These are phyloP conservation scores for Colletotrichum sublineola DNA, from an alignment of 2,329 filamentous ascomycete genomes.

Conservation along the genomic window DNA sequence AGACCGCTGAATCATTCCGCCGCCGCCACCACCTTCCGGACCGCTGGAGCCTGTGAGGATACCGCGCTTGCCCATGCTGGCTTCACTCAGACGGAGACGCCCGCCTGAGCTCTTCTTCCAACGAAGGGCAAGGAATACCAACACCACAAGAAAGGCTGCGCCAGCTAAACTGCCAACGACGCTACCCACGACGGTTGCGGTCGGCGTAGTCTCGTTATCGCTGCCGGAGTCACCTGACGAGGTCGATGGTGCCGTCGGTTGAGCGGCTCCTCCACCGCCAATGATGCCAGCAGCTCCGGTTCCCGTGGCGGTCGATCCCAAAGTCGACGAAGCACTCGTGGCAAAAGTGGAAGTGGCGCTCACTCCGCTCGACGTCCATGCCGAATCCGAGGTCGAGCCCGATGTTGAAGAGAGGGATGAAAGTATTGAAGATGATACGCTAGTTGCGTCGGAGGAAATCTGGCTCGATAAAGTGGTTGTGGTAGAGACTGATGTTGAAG, in stretches of 20 bases:
- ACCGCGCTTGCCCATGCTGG: conserved; percentile 50
- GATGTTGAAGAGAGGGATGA: conserved; percentile 31
- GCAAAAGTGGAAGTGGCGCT: conserved; percentile 23
- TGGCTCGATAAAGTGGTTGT: conserved; percentile 34
- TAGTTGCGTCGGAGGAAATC: conserved; percentile 32
- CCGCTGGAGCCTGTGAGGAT: conserved; percentile 47
- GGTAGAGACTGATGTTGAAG: conserved; percentile 41
- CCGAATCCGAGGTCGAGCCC: conserved; percentile 1
- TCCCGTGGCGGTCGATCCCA: conserved; percentile 17
- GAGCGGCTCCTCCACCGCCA: conserved; percentile 22
- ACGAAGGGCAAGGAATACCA: conserved; percentile 66
- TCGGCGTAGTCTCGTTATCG: conserved; percentile 37
- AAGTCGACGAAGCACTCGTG: conserved; percentile 29
- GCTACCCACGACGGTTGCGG: conserved; percentile 62
- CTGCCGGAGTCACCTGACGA: conserved; percentile 38
- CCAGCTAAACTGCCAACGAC: conserved; percentile 72
- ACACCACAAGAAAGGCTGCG: conserved; percentile 66
- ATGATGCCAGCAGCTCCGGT: conserved; percentile 14
- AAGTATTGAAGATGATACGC: conserved; percentile 32
- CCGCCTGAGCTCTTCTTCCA: conserved; percentile 67
- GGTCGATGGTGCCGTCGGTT: conserved; percentile 41
- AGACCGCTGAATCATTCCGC: conserved; percentile 63
- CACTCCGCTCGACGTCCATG: conserved; percentile 10
- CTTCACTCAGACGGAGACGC: conserved; percentile 59
- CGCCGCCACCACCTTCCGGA: conserved; percentile 41